Evolutionary conservation across 1,139 yeast species (phyloP), one percentile per base, ranked within the genome.

Genomic region (Sugiyamaella paludigena): DNA sequence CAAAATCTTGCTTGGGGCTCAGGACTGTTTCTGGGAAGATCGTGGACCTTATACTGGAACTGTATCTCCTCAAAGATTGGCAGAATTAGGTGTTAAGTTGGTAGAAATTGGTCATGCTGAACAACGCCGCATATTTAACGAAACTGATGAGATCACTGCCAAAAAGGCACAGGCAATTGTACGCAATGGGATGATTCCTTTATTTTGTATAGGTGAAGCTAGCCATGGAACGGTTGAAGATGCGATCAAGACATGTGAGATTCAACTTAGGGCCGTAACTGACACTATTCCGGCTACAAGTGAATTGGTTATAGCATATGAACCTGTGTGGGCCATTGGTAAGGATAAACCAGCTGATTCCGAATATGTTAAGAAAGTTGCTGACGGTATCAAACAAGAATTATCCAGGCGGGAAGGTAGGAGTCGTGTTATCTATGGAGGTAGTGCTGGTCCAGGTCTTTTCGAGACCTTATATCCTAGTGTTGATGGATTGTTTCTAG

Each of bases 301-400:
- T 77, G 78, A 84, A 69, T 75, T 87, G 58, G 92, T 87, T 54
- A 77, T 87, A 70, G 96, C 96, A 61, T 87, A 87, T 74, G 96
- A 87, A 74, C 96, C 96, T 58, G 91, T 87, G 60, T 87, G 96
- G 96, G 96, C 96, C 58, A 87, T 87, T 63, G 96, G 96, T 73
- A 85, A 63, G 41, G 59, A 60, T 2, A 39, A 52, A 31, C 66
- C 66, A 1, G 66, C 66, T 7, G 56, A 52, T 10, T 40, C 60
- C 2, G 52, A 42, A 6, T 58, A 63, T 47, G 62, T 62, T 36
- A 56, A 51, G 30, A 53, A 51, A 19, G 66, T 63, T 7, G 58
- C 56, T 9, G 42, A 44, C 13, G 59, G 60, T 2, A 51, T 62
- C 28, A 52, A 58, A 32, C 32, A 34, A 8, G 46, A 48, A n/a